phyloP scores from a whole-genome alignment of 805 yeast species.

The Spathaspora sp. region DNA sequence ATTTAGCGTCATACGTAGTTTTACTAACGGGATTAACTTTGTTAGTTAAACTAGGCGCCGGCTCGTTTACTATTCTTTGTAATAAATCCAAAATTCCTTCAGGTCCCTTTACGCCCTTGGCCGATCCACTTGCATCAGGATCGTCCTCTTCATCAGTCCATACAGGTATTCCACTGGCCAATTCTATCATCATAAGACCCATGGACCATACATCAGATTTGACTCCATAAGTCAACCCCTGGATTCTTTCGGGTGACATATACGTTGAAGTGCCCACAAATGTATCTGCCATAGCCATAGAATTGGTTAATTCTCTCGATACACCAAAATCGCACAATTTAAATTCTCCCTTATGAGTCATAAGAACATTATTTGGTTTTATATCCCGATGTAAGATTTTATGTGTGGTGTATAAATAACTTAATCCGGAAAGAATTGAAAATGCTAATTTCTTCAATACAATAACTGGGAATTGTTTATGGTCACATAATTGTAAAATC shows the following conservation, averaged over 20 bases:
- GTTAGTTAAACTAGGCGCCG: constrained; percentile 64
- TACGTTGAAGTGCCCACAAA: constrained; percentile 97
- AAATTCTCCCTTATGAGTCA: constrained; percentile 82
- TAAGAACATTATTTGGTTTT: constrained; percentile 89
- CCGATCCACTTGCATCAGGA: neutral
- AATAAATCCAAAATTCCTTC: constrained; percentile 86
- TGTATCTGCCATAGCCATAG: constrained; percentile 83
- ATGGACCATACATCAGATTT: constrained; percentile 97
- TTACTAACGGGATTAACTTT: constrained; percentile 27
- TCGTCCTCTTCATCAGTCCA: constrained; percentile 46
- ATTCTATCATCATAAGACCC: constrained; percentile 85
- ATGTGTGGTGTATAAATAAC: constrained; percentile 77
- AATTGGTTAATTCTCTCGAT: constrained; percentile 83
- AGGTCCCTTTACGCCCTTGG: constrained; percentile 42
- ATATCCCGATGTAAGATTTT: constrained; percentile 93
- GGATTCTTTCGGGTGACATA: constrained; percentile 95
- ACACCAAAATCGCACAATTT: constrained; percentile 98
- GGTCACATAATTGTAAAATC: constrained; percentile 51
- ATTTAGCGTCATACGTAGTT: constrained; percentile 35
- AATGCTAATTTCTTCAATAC: constrained; percentile 71
- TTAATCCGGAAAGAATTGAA: constrained; percentile 76
- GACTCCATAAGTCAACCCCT: constrained; percentile 90
- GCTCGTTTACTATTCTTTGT: constrained; percentile 91
- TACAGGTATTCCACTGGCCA: constrained; percentile 83
- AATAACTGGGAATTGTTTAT: constrained; percentile 47